Evolutionary conservation across 805 yeast genomes (phyloP).

Genomic region (Myxozyma nipponensis): DNA sequence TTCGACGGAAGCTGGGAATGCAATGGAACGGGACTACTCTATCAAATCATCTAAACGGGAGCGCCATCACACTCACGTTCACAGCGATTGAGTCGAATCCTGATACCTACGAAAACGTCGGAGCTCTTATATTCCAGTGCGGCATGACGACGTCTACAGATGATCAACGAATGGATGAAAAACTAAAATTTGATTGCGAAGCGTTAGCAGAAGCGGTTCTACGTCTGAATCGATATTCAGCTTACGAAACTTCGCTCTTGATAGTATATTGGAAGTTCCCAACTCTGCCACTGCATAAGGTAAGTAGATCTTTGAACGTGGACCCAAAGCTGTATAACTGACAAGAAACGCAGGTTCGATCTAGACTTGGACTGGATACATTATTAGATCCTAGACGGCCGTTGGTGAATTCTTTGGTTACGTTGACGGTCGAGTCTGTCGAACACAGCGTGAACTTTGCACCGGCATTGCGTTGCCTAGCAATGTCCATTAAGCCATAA

Average conservation of each 20-base stretch:
- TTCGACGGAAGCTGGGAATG: slow-evolving; percentile 45
- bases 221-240: slow-evolving; percentile 39
- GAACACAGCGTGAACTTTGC: slow-evolving; percentile 6
- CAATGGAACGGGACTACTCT: slow-evolving; percentile 35
- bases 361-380: slow-evolving; percentile 3
- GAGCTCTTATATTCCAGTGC: slow-evolving; percentile 50
- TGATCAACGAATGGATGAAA: slow-evolving; percentile 29
- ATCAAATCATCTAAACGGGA: slow-evolving; percentile 36
- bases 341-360: slow-evolving; percentile 3
- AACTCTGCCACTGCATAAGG: slow-evolving; percentile 13
- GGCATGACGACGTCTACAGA: slow-evolving; percentile 41
- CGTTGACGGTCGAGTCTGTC: slow-evolving; percentile 12
- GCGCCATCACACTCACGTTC: slow-evolving; percentile 38
- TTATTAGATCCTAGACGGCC: slow-evolving; percentile 4
- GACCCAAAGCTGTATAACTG: too few relatives aligned
- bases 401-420: slow-evolving; percentile 9
- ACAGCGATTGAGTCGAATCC: slow-evolving; percentile 45
- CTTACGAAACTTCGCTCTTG: slow-evolving; percentile 42
- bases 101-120: slow-evolving; percentile 41
- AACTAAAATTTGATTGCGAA: slow-evolving; percentile 40
- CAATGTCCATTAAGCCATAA: slow-evolving; percentile 12
- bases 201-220: slow-evolving; percentile 40
- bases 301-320: slow-evolving; percentile 2
- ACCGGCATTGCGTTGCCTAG: slow-evolving; percentile 14
- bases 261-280: slow-evolving; percentile 42